These are phyloP conservation scores for Zostera marina DNA, from an alignment of 116 monocot genomes.

Conservation along the genomic window DNA sequence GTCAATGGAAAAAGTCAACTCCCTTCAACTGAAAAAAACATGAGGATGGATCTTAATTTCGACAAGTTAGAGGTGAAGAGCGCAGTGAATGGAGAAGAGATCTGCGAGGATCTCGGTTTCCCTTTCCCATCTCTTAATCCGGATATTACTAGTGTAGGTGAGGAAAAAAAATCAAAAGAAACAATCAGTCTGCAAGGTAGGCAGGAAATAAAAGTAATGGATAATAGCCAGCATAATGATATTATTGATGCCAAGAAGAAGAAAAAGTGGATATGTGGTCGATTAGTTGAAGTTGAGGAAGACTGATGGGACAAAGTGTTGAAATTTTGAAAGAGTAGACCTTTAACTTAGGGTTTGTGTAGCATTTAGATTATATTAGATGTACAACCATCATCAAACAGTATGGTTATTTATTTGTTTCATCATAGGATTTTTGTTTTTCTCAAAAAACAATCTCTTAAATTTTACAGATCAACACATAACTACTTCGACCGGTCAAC, in stretches of 20 bases:
- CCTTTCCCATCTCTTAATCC: too few relatives aligned
- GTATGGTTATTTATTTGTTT: too few relatives aligned
- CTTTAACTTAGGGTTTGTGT: too few relatives aligned
- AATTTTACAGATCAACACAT: background rate
- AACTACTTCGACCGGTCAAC: too few relatives aligned
- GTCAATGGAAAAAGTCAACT: slow-evolving; percentile 27
- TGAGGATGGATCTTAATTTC: slow-evolving; percentile 4
- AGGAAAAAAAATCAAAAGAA: background rate
- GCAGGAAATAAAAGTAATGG: background rate
- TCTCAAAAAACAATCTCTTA: too few relatives aligned
- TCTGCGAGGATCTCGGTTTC: too few relatives aligned
- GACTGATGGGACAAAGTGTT: slow-evolving; percentile 1
- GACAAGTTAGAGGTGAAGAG: slow-evolving; percentile 5
- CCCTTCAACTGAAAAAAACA: slow-evolving; percentile 2
- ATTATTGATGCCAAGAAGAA: slow-evolving; percentile 7
- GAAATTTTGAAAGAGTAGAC: too few relatives aligned
- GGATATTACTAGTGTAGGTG: background rate
- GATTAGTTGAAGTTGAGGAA: slow-evolving; percentile 48
- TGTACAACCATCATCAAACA: too few relatives aligned
- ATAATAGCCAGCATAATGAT: slow-evolving; percentile 1
- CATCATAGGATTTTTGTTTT: too few relatives aligned
- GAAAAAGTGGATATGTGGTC: slow-evolving; percentile 54
- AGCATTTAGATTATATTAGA: too few relatives aligned
- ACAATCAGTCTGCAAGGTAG: background rate
- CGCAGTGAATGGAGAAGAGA: slow-evolving; percentile 3